A percentile compares a stretch with the other conserved stretches of the same genome.
Conservation (phyloP, 1,139 yeast genomes). For the Geotrichum cucujoidarum region DNA sequence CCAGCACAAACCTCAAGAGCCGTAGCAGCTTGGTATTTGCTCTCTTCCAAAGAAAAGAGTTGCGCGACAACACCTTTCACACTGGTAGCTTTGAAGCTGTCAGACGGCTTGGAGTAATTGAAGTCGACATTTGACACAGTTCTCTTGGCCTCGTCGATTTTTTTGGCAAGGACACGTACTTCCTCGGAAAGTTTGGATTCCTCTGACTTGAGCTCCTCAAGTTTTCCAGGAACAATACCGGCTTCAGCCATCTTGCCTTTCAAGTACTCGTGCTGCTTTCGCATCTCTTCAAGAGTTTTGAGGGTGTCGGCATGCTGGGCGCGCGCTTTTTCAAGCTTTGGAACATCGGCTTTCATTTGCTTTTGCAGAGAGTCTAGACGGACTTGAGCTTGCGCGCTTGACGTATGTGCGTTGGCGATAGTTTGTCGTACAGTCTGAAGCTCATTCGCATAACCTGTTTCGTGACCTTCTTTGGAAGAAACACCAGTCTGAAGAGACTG, state of each 20-base stretch:
- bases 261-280: conserved; percentile 40
- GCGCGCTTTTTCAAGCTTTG: conserved; percentile 53
- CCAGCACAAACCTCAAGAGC: conserved; percentile 97
- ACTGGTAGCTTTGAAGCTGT: conserved; percentile 48
- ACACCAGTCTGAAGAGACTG: conserved; percentile 88
- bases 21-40: conserved; percentile 58
- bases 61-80: conserved; percentile 92
- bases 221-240: conserved; percentile 56
- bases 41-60: conserved; percentile 59
- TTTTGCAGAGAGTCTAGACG: conserved; percentile 54
- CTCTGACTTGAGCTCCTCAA: conserved; percentile 45
- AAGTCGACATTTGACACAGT: conserved; percentile 73
- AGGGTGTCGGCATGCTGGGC: conserved; percentile 46
- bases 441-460: conserved; percentile 77
- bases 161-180: conserved; percentile 43
- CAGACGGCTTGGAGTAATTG: conserved; percentile 58
- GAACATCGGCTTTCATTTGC: conserved; percentile 50
- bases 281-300: conserved; percentile 44
- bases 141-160: conserved; percentile 56
- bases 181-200: conserved; percentile 33
- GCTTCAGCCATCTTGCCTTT: conserved; percentile 46
- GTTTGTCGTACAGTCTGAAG: conserved; percentile 59
- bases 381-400: conserved; percentile 56
- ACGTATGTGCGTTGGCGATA: conserved; percentile 51
- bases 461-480: conserved; percentile 73